Conservation (phyloP, 805 yeast species). For the Ogataea kodamae region DNA sequence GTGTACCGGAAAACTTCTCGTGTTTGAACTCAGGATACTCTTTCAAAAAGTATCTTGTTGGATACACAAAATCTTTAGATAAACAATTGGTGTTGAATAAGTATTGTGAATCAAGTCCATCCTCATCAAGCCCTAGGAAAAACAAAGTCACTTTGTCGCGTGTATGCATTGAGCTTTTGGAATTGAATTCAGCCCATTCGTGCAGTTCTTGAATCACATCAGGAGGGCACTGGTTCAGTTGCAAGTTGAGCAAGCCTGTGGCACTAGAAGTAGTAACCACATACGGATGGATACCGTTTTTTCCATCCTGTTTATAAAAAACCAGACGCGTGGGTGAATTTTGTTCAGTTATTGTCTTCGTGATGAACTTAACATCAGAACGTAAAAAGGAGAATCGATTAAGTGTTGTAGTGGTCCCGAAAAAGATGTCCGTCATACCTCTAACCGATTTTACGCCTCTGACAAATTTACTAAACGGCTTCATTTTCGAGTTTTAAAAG, state of each 20-base stretch:
- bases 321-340: conserved; percentile 44
- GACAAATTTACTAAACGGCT: conserved; percentile 4
- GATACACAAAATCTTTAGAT: conserved; percentile 12
- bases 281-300: conserved; percentile 20
- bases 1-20: conserved; percentile 55
- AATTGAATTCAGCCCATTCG: conserved; percentile 25
- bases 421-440: conserved; percentile 25
- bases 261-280: conserved; percentile 6
- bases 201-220: conserved; percentile 12
- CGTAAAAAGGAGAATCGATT: conserved; percentile 65
- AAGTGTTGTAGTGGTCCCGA: conserved; percentile 39
- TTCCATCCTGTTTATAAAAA: conserved; percentile 36
- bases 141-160: conserved; percentile 31
- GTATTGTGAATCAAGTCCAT: conserved; percentile 23
- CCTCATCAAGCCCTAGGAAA: conserved; percentile 50
- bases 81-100: conserved; percentile 22
- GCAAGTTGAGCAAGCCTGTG: conserved; percentile 13
- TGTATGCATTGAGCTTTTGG: conserved; percentile 3
- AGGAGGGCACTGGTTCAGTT: conserved; percentile 13
- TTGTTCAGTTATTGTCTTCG: conserved; percentile 7
- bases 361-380: conserved; percentile 49
- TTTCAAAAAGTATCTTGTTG: conserved; percentile 1
- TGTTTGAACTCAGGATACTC: conserved; percentile 12
- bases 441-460: conserved; percentile 5
- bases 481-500: conserved; percentile 1